Percentiles rank a stretch among this genome's conserved stretches.
Evolutionary conservation across 345 rosid species (phyloP).

Genomic region (Salix exigua): DNA sequence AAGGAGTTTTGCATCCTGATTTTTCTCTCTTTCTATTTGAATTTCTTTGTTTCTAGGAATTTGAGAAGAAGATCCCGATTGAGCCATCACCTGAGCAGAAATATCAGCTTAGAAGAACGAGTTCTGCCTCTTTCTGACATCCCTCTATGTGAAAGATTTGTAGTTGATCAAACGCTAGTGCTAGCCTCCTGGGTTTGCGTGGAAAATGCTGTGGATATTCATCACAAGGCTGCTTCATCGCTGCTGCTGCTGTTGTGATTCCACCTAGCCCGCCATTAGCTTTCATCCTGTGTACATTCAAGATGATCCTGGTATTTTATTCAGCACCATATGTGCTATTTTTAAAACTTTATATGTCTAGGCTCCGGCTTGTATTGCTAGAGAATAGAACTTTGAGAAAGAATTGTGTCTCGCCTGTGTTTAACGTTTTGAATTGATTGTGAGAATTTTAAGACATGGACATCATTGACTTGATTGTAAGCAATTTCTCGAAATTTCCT

Average conservation of each 20-base stretch:
- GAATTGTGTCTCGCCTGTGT: background rate
- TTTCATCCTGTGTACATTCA: conserved; percentile 21
- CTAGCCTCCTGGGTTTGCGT: conserved; percentile 12
- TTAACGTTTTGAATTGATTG: background rate
- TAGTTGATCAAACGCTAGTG: conserved; percentile 12
- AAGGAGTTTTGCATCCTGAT: background rate
- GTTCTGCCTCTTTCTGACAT: conserved; percentile 44
- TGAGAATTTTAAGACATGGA: background rate
- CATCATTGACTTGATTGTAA: background rate
- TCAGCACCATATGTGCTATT: conserved; percentile 16
- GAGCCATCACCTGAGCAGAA: conserved; percentile 24
- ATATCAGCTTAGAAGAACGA: conserved; percentile 55
- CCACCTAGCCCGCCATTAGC: background rate
- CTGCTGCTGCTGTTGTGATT: conserved; percentile 5
- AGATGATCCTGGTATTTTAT: conserved; percentile 4
- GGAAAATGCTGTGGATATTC: conserved; percentile 9
- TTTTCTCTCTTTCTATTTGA: background rate
- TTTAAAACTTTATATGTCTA: conserved; percentile 10
- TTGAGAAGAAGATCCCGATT: conserved; percentile 29
- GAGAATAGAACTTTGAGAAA: background rate
- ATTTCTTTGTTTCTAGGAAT: conserved; percentile 34
- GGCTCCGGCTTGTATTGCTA: conserved; percentile 5
- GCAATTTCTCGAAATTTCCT: too few species aligned
- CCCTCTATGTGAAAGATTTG: conserved; percentile 1
- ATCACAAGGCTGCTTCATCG: background rate